Evolutionary conservation across 129 eudicot species (phyloP).

Genomic region (Helianthus tuberosus): DNA sequence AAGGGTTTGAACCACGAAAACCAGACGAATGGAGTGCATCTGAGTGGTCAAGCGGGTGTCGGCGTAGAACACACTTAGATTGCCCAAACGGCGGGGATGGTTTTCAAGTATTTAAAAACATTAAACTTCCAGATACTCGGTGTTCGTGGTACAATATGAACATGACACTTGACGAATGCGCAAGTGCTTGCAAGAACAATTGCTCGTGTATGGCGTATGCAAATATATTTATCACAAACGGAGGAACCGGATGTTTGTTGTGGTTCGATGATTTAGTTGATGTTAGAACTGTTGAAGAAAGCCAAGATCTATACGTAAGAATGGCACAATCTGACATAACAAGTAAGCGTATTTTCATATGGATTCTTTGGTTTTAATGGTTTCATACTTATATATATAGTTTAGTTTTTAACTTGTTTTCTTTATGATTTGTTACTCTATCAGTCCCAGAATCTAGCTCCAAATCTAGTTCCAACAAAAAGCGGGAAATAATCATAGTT

Average conservation of each 20-base stretch:
- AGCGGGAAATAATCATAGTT: neutral
- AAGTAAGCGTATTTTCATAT: conserved; percentile 21
- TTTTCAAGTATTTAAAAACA: conserved; percentile 20
- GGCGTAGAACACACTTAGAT: conserved; percentile 12
- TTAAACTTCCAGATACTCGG: conserved; percentile 38
- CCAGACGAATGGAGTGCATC: conserved; percentile 31
- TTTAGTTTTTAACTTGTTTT: neutral
- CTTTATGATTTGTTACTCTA: neutral
- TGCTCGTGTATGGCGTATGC: conserved; percentile 43
- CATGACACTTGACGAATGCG: conserved; percentile 35
- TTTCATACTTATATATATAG: no score
- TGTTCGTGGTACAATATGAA: conserved; percentile 18
- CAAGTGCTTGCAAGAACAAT: conserved; percentile 17
- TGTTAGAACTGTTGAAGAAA: conserved; percentile 19
- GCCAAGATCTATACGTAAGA: conserved; percentile 33
- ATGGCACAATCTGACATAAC: conserved; percentile 20
- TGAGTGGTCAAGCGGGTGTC: conserved; percentile 37
- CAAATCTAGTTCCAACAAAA: conserved; percentile 12
- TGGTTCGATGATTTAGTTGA: conserved; percentile 33
- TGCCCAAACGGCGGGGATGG: conserved; percentile 28
- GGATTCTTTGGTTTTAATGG: neutral
- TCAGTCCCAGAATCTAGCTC: neutral
- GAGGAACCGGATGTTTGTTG: conserved; percentile 49
- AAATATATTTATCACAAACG: conserved; percentile 18
- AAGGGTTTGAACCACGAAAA: conserved; percentile 35